phyloP scores from a whole-genome alignment of 2,329 filamentous ascomycete genomes.

The Laburnicola sp. region DNA sequence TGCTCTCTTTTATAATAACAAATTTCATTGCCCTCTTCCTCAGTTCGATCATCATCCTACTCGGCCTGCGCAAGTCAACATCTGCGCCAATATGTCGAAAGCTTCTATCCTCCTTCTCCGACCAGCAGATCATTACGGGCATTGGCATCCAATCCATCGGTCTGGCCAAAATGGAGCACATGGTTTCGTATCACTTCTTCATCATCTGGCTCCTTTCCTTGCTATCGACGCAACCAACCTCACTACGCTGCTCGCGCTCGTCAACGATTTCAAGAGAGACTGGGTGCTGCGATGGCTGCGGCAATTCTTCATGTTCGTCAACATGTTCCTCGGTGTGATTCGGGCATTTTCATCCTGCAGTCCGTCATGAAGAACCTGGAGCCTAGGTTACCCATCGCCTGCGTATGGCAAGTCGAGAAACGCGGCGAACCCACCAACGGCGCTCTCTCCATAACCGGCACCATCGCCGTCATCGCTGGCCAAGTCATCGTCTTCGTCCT shows the following conservation, averaged over 20 bases:
- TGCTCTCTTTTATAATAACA: constrained; percentile 69
- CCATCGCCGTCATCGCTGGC: constrained; percentile 62
- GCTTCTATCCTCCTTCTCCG: constrained; percentile 66
- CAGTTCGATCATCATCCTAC: constrained; percentile 60
- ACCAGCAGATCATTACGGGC: constrained; percentile 70
- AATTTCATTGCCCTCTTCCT: constrained; percentile 61
- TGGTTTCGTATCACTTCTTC: constrained; percentile 71
- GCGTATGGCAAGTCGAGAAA: constrained; percentile 58
- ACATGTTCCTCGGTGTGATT: constrained; percentile 61
- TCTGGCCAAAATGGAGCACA: constrained; percentile 60
- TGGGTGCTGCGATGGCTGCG: constrained; percentile 69
- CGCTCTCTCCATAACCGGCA: constrained; percentile 59
- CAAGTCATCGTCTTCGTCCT: constrained; percentile 63
- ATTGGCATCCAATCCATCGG: constrained; percentile 69
- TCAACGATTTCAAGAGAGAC: constrained; percentile 67
- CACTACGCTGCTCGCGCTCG: constrained; percentile 65
- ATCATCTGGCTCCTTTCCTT: constrained; percentile 70
- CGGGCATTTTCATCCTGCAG: constrained; percentile 61
- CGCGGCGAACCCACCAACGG: constrained; percentile 46
- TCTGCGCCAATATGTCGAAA: constrained; percentile 61
- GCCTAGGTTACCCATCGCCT: constrained; percentile 62
- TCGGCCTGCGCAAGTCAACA: constrained; percentile 54
- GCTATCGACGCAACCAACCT: constrained; percentile 69
- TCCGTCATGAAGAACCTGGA: constrained; percentile 57
- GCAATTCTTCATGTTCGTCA: constrained; percentile 67